A percentile compares a stretch with the other conserved stretches of the same genome.
These are phyloP conservation scores for Alternaria triticimaculans DNA, from an alignment of 2,329 filamentous ascomycete genomes.

Conservation along the genomic window DNA sequence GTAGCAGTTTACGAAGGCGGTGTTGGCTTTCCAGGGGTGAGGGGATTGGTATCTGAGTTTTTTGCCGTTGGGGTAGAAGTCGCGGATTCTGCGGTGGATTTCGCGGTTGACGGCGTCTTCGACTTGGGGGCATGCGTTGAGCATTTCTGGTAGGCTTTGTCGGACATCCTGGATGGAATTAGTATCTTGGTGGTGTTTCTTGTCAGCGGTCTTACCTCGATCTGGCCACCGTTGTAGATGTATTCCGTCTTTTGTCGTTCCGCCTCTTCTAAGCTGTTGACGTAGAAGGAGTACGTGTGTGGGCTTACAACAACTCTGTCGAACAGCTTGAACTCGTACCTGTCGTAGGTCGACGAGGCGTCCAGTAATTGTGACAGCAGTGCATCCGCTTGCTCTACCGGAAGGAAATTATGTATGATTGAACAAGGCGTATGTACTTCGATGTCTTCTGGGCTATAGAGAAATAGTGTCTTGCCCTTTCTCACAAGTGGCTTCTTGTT, in stretches of 20 bases:
- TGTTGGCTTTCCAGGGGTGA: constrained; percentile 79
- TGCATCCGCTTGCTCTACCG: constrained; percentile 71
- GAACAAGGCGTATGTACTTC: constrained; percentile 86
- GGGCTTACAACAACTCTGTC: constrained; percentile 85
- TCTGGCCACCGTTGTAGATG: constrained; percentile 78
- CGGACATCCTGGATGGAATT: constrained; percentile 66
- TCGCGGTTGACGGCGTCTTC: constrained; percentile 78
- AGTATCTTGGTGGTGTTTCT: neutral
- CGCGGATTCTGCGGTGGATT: constrained; percentile 72
- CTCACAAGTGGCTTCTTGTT: constrained; percentile 63
- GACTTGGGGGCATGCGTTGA: constrained; percentile 72
- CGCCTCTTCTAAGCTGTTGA: constrained; percentile 74
- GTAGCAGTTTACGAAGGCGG: constrained; percentile 95
- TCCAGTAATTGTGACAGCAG: constrained; percentile 77
- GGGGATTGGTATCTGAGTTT: constrained; percentile 82
- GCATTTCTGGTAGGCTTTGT: constrained; percentile 75
- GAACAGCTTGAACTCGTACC: constrained; percentile 82
- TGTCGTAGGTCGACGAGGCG: constrained; percentile 74
- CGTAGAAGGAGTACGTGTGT: constrained; percentile 84
- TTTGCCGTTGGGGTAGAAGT: constrained; percentile 70
- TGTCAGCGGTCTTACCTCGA: constrained; percentile 59
- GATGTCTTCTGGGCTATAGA: constrained; percentile 83
- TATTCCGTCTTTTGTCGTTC: constrained; percentile 78
- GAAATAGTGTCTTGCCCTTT: constrained; percentile 81
- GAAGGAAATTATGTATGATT: constrained; percentile 90